Base-by-base conservation (phyloP, 2,329 filamentous ascomycete species). In the Sporothrix pseudoabietina region DNA sequence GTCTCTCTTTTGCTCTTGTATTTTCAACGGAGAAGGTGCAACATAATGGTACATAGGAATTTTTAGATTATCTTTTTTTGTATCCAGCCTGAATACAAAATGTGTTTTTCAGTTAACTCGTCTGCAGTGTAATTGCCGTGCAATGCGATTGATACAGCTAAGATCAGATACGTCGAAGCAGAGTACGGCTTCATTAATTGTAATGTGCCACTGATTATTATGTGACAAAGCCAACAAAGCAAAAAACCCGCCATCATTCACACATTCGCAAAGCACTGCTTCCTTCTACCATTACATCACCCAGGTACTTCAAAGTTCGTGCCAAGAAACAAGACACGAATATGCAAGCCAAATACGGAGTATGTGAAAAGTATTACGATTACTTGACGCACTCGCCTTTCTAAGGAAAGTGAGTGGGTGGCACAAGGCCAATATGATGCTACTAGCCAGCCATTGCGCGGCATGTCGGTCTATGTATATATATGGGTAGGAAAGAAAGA, bases 21-120 rank as follows among this genome's bases (percentile, higher is more conserved):
- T 66, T 63, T 39, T 22, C 26, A 47, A 70, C 4, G 55, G 47
- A 26, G 66, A 57, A 22, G 63, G 41, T 57, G 71, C 26, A 65
- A 65, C 66, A 30, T 66, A 72, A 69, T 71, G 66, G 75, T 75
- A 72, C 71, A 73, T 73, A 74, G 74, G 75, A 74, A 72, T 74
- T 73, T 71, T 71, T 74, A 74, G 73, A 73, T 72, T 73, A 47
- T 74, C 71, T 66, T 70, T 70, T 70, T 70, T 54, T 74, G 41
- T 72, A 14, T 47, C 44, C 74, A 52, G 70, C 52, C 70, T 71
- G 66, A 65, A 73, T 69, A 71, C 69, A 71, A 57, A 35, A 49
- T 14, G 35, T 41, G 54, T 65, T 55, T 65, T 47, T 44, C 44
- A 49, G 49, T 54, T 44, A 9, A 9, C 54, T 72, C 7, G 2